Percentiles rank a stretch among this genome's conserved stretches.
Conservation (phyloP, 202 grass and related monocot species). For the Schoenoplectus tabernaemontani region DNA sequence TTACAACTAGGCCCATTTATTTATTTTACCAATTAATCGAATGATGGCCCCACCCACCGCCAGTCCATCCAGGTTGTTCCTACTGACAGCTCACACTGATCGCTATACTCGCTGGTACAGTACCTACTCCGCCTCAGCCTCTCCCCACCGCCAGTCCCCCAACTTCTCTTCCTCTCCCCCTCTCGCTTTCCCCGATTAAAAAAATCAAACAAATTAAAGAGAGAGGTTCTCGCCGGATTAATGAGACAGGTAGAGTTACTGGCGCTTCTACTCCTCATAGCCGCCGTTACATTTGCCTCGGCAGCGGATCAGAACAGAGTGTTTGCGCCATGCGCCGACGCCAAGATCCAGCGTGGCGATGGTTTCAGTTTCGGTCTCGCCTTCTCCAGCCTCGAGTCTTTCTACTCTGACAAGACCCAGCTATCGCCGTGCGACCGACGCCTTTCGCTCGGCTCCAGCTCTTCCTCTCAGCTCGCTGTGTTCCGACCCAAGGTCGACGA, state of each 20-base stretch:
- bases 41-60: not conserved
- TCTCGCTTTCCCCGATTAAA: not conserved
- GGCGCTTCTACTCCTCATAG: not conserved
- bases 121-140: not conserved
- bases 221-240: not conserved
- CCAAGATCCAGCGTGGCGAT: slow-evolving; percentile 68
- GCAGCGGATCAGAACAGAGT: slow-evolving; percentile 43
- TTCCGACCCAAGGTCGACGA: slow-evolving; percentile 97
- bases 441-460: slow-evolving; percentile 42
- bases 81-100: slow-evolving; percentile 20
- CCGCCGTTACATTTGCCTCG: not conserved
- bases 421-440: slow-evolving; percentile 95
- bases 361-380: slow-evolving; percentile 85
- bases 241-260: not conserved
- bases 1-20: not conserved
- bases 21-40: not conserved
- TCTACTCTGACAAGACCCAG: slow-evolving; percentile 50
- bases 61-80: slow-evolving; percentile 10
- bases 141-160: no score
- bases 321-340: slow-evolving; percentile 68
- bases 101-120: slow-evolving; percentile 14
- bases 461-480: slow-evolving; percentile 50
- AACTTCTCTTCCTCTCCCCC: not conserved
- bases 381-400: slow-evolving; percentile 42
- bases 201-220: not conserved